Conservation (phyloP, 1,284 basidiomycete species). For the Cutaneotrichosporon mucoides region DNA sequence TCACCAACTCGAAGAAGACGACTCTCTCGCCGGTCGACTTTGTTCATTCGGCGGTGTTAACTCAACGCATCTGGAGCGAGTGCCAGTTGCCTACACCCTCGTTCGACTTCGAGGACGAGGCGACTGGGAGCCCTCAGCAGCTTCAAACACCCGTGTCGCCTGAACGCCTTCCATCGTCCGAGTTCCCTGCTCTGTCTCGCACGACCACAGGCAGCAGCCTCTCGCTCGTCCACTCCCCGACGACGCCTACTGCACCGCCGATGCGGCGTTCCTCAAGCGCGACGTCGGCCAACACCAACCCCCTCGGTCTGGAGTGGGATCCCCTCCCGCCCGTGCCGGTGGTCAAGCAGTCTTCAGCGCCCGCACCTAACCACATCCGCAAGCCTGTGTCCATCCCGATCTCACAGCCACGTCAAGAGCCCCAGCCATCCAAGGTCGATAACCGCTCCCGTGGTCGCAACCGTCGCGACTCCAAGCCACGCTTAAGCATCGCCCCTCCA, state of each 20-base stretch:
- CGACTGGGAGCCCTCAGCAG: background rate
- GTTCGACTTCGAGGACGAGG: constrained; percentile 16
- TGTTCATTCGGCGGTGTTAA: constrained; percentile 19
- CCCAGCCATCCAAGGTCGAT: background rate
- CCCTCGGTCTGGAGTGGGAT: constrained; percentile 19
- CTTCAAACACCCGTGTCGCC: constrained; percentile 15
- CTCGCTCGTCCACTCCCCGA: constrained; percentile 5
- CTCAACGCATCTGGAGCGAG: constrained; percentile 16
- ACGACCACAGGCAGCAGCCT: constrained; percentile 15
- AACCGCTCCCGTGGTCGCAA: background rate
- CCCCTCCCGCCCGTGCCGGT: background rate
- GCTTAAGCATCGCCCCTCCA: background rate
- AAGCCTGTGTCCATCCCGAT: background rate
- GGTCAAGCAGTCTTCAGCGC: background rate
- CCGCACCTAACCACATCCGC: background rate
- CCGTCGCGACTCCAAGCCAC: background rate
- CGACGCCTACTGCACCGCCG: background rate
- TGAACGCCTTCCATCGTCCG: constrained; percentile 7
- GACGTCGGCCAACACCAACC: constrained; percentile 5
- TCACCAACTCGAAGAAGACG: constrained; percentile 19
- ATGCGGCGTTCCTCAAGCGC: constrained; percentile 8
- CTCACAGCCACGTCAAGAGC: background rate
- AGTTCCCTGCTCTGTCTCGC: constrained; percentile 16
- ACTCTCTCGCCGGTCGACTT: constrained; percentile 23
- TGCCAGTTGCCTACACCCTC: constrained; percentile 19